Conservation (phyloP, 306 rosid species). For the Hippophae gyantsensis region DNA sequence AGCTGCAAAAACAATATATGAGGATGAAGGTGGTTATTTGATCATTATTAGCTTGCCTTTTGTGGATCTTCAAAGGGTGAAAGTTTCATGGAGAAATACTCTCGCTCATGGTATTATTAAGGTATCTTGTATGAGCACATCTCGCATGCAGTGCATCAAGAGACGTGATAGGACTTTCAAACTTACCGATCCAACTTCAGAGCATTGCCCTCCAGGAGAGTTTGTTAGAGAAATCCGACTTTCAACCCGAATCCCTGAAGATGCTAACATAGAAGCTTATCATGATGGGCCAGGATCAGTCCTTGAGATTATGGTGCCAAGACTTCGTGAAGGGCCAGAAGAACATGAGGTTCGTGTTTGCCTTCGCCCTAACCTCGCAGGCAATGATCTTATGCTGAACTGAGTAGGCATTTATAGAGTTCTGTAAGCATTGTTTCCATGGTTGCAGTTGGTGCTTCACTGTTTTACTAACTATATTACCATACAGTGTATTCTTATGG, state of each 20-base stretch:
- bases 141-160: slow-evolving; percentile 64
- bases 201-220: slow-evolving; percentile 93
- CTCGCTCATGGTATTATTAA: slow-evolving; percentile 70
- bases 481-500: slow-evolving; percentile 18
- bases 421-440: slow-evolving; percentile 35
- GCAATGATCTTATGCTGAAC: slow-evolving; percentile 67
- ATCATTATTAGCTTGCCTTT: slow-evolving; percentile 74
- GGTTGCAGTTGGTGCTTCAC: slow-evolving; percentile 13
- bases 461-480: slow-evolving; percentile 36
- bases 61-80: slow-evolving; percentile 80
- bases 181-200: slow-evolving; percentile 69
- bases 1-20: slow-evolving; percentile 82
- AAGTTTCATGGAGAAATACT: slow-evolving; percentile 92
- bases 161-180: slow-evolving; percentile 74
- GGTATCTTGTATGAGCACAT: slow-evolving; percentile 82
- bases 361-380: slow-evolving; percentile 83
- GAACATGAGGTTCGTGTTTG: slow-evolving; percentile 96
- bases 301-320: slow-evolving; percentile 91
- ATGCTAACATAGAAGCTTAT: slow-evolving; percentile 81
- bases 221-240: slow-evolving; percentile 82
- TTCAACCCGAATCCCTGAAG: slow-evolving; percentile 81
- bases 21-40: slow-evolving; percentile 74
- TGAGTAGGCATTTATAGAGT: slow-evolving; percentile 30
- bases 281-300: slow-evolving; percentile 85
- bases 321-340: slow-evolving; percentile 64